A percentile compares a stretch with the other conserved stretches of the same genome.
phyloP scores from a whole-genome alignment of 2,329 filamentous ascomycete genomes.

The Epichloe amarillans region DNA sequence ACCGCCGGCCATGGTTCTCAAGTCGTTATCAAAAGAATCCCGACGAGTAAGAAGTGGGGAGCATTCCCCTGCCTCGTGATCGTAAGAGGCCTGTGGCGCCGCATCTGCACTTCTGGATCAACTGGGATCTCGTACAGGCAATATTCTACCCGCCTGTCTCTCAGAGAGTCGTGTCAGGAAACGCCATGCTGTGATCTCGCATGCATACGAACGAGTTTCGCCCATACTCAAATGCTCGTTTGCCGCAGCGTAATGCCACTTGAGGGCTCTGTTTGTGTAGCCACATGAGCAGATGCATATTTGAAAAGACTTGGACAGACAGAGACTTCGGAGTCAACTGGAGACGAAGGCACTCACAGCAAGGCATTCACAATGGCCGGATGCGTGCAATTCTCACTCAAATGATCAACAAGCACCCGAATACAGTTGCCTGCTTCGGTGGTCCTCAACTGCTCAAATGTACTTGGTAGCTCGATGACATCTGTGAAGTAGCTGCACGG shows the following conservation, averaged over 20 bases:
- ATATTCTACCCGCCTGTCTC: slow-evolving; percentile 59
- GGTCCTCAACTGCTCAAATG: slow-evolving; percentile 61
- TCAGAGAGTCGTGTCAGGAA: slow-evolving; percentile 60
- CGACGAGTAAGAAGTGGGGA: slow-evolving; percentile 31
- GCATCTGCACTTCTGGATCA: slow-evolving; percentile 12
- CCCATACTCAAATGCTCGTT: slow-evolving; percentile 52
- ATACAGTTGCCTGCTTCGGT: slow-evolving; percentile 48
- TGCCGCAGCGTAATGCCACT: slow-evolving; percentile 57
- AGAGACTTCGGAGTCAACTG: neutral
- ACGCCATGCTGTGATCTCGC: slow-evolving; percentile 71
- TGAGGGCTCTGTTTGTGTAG: slow-evolving; percentile 43
- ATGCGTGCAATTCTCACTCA: slow-evolving; percentile 50
- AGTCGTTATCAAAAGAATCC: slow-evolving; percentile 11
- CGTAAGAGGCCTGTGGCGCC: slow-evolving; percentile 5
- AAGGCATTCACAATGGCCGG: slow-evolving; percentile 59
- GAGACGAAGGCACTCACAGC: slow-evolving; percentile 37
- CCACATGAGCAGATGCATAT: neutral
- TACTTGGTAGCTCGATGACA: slow-evolving; percentile 49
- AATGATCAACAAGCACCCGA: slow-evolving; percentile 47
- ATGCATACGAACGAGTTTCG: slow-evolving; percentile 57
- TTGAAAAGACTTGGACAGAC: neutral
- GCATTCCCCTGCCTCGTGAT: slow-evolving; percentile 34
- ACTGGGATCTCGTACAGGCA: slow-evolving; percentile 60
- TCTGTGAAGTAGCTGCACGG: slow-evolving; percentile 44
- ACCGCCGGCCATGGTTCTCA: slow-evolving; percentile 17